Conservation (phyloP, 768 basidiomycete species). For the Amanita polypyramis region DNA sequence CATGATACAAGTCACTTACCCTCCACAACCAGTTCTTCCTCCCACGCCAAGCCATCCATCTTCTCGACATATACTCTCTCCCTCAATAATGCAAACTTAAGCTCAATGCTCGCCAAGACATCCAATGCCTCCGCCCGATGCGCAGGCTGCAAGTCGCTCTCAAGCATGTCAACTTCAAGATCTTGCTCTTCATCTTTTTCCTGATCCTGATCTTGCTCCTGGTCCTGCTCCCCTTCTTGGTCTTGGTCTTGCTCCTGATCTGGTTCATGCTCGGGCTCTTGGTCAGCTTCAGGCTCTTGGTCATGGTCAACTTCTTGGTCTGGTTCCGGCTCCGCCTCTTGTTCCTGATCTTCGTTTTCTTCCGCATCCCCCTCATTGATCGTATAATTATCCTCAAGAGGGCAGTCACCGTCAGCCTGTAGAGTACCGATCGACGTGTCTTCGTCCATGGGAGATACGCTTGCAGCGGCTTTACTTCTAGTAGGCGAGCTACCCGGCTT, state of each 20-base stretch:
- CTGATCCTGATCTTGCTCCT: slow-evolving; percentile 14
- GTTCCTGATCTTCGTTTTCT: slow-evolving; percentile 15
- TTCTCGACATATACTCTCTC: slow-evolving; percentile 90
- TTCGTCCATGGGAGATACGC: not conserved
- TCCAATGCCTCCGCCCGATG: slow-evolving; percentile 85
- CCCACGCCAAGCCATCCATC: slow-evolving; percentile 85
- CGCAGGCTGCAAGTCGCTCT: slow-evolving; percentile 67
- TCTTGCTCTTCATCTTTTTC: slow-evolving; percentile 29
- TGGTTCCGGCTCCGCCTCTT: slow-evolving; percentile 19
- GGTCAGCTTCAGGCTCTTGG: slow-evolving; percentile 14
- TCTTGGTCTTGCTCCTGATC: slow-evolving; percentile 31
- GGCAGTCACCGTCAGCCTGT: not conserved
- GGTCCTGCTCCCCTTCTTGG: slow-evolving; percentile 12
- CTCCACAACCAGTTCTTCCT: slow-evolving; percentile 69
- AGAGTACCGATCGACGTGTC: not conserved
- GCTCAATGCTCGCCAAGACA: slow-evolving; percentile 79
- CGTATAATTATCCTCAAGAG: not conserved
- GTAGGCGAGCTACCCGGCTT: slow-evolving; percentile 1
- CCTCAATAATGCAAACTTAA: slow-evolving; percentile 81
- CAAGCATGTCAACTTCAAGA: slow-evolving; percentile 32
- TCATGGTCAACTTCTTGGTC: slow-evolving; percentile 20
- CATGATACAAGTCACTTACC: slow-evolving; percentile 36
- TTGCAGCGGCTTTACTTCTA: not conserved
- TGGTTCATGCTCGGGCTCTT: slow-evolving; percentile 23
- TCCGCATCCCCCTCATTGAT: slow-evolving; percentile 13